Conservation (phyloP, 2,329 filamentous ascomycete genomes). For the Tolypocladium nubicola region DNA sequence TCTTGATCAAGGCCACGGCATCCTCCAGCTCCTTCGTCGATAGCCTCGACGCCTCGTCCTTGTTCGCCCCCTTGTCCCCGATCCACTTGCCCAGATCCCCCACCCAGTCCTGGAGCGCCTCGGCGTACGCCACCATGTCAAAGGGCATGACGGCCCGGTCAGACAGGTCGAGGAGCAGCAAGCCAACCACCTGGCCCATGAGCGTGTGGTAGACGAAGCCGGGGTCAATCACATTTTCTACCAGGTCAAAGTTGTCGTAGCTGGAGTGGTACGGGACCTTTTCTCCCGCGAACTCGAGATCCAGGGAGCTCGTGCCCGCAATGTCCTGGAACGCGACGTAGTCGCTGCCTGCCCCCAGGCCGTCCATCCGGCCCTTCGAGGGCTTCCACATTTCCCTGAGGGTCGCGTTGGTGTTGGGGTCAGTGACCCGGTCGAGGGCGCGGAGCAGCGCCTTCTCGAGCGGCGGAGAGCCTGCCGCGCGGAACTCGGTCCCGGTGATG, state of each 20-base stretch:
- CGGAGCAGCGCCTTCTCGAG: conserved; percentile 63
- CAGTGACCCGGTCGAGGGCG: conserved; percentile 62
- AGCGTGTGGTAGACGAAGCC: conserved; percentile 71
- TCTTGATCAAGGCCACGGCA: conserved; percentile 50
- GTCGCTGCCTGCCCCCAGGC: conserved; percentile 67
- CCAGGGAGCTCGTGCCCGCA: conserved; percentile 77
- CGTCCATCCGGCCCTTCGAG: conserved; percentile 48
- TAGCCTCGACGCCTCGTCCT: conserved; percentile 15
- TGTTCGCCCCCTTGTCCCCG: conserved; percentile 35
- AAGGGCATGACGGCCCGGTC: conserved; percentile 77
- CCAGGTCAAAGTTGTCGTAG: conserved; percentile 85
- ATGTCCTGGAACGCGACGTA: conserved; percentile 88
- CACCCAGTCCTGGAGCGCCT: conserved; percentile 52
- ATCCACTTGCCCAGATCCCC: conserved; percentile 57
- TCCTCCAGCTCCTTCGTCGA: conserved; percentile 28
- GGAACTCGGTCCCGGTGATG: conserved; percentile 64
- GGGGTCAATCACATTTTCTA: conserved; percentile 70
- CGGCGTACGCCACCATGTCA: conserved; percentile 65
- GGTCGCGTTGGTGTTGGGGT: conserved; percentile 62
- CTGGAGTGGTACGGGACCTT: conserved; percentile 67
- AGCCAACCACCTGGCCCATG: conserved; percentile 67
- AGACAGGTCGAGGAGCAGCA: conserved; percentile 76
- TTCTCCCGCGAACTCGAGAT: conserved; percentile 65
- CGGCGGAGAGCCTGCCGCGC: conserved; percentile 70
- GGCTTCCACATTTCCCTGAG: conserved; percentile 69